A percentile compares a stretch with the other conserved stretches of the same genome.
These are phyloP conservation scores for Claviceps sp. DNA, from an alignment of 2,329 filamentous ascomycete genomes.

Conservation along the genomic window DNA sequence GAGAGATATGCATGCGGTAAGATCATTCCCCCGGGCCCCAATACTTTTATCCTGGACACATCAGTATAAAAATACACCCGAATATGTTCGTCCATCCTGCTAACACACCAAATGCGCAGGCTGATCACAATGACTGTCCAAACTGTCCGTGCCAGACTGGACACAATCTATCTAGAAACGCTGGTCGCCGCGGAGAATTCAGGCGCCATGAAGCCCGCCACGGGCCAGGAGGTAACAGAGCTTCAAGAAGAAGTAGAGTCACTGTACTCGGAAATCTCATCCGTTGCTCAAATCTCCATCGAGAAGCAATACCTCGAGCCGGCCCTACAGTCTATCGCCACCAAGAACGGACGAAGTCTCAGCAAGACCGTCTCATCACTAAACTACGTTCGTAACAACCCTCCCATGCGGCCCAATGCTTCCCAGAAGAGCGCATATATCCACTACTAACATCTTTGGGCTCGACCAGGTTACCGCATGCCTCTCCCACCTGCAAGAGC, in stretches of 20 bases:
- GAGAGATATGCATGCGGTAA: constrained; percentile 44
- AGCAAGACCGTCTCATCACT: constrained; percentile 32
- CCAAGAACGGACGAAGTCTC: constrained; percentile 29
- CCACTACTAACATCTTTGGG: constrained; percentile 10
- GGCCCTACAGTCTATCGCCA: constrained; percentile 33
- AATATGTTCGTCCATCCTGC: too few species aligned
- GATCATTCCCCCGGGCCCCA: too few species aligned
- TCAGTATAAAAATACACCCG: neutral
- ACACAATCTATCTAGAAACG: constrained; percentile 40
- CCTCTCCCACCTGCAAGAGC: constrained; percentile 35
- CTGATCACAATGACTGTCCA: constrained; percentile 46
- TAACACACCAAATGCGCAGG: constrained; percentile 26
- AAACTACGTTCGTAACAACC: constrained; percentile 28
- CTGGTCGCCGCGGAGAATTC: constrained; percentile 19
- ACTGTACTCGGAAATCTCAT: constrained; percentile 54
- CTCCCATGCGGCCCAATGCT: too few species aligned
- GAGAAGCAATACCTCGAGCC: constrained; percentile 55
- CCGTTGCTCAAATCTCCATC: constrained; percentile 57
- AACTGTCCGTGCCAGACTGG: constrained; percentile 38
- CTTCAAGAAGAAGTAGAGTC: constrained; percentile 55
- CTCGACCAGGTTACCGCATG: constrained; percentile 34
- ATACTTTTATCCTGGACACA: too few species aligned
- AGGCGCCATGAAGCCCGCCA: constrained; percentile 14
- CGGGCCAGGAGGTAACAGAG: constrained; percentile 30
- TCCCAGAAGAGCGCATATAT: too few species aligned